Percentiles rank a stretch among this genome's conserved stretches.
Conservation (phyloP, 1,284 basidiomycete species). For the Fistulina hepatica region DNA sequence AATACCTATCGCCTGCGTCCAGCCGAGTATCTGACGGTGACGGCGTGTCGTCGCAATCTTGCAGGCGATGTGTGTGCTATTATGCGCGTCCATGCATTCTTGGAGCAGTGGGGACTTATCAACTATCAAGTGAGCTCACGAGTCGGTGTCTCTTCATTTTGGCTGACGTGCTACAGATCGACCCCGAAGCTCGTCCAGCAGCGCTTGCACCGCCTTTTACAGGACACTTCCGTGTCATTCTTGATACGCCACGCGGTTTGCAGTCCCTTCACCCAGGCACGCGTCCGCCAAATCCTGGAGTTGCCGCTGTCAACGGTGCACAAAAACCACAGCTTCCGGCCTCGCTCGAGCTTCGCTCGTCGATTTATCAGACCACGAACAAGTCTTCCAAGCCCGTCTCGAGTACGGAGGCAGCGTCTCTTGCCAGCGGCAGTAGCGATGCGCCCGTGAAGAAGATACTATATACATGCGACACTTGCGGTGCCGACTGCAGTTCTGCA, state of each 20-base stretch:
- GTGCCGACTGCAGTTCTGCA: slow-evolving; percentile 79
- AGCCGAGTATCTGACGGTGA: slow-evolving; percentile 94
- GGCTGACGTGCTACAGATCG: slow-evolving; percentile 51
- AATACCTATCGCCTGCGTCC: slow-evolving; percentile 96
- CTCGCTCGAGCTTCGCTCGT: slow-evolving; percentile 75
- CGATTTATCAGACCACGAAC: slow-evolving; percentile 80
- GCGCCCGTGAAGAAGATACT: slow-evolving; percentile 32
- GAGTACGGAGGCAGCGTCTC: slow-evolving; percentile 50
- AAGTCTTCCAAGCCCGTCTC: slow-evolving; percentile 67
- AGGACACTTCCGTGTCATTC: slow-evolving; percentile 94
- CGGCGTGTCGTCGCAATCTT: slow-evolving; percentile 90
- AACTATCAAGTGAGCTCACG: slow-evolving; percentile 86
- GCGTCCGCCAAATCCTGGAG: slow-evolving; percentile 39
- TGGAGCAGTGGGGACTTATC: slow-evolving; percentile 98
- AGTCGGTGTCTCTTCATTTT: slow-evolving; percentile 12
- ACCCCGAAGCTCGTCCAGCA: slow-evolving; percentile 92
- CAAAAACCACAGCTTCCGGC: slow-evolving; percentile 44
- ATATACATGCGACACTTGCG: slow-evolving; percentile 90
- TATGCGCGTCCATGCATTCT: slow-evolving; percentile 97
- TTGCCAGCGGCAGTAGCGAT: slow-evolving; percentile 47
- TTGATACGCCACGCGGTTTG: slow-evolving; percentile 93
- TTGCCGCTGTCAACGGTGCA: slow-evolving; percentile 40
- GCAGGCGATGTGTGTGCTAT: slow-evolving; percentile 98
- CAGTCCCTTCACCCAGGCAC: slow-evolving; percentile 93
- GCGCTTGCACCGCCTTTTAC: slow-evolving; percentile 95